Base-by-base conservation (phyloP, 176 grass and related monocot genomes). In the Rhynchospora tenuis region DNA sequence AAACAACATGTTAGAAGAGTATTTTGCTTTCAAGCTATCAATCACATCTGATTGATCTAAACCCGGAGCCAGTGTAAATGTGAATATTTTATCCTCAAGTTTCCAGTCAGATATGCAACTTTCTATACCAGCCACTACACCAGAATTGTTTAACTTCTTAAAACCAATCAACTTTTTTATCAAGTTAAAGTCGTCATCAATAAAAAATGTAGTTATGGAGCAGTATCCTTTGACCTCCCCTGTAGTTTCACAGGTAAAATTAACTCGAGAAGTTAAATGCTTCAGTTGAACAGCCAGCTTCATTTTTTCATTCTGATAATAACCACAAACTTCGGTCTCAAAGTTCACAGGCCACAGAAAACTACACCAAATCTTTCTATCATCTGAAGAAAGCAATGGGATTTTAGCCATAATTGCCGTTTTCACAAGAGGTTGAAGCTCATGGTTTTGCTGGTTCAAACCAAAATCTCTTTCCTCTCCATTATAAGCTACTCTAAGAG, bases 391-490 rank as follows among this genome's bases (percentile, higher is more conserved):
- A 28, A 75, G 72, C 47, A 75, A 75, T 0, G 72, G 72, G 72
- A 75, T 75, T 52, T 75, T 47, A 17, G 72, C 72, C 72, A 75
- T 75, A 75, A 75, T 75, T 54, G 47, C 72, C 48, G 54, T 75
- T 47, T 75, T 75, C 22, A 75, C 43, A 75, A 28, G 72, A 54
- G 72, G 22, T 27, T 75, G 33, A 38, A 38, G 47, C 22, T 54
- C 47, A 27, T 51, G 26, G 28, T 75, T 23, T 9, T 75, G 47
- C 52, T 54, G 72, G 14, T 54, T 52, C 45, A 75, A 75, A 54
- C 46, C 23, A 75, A 52, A 75, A 50, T 75, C 72, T 54, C 22
- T 22, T 28, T 54, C 6, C 46, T 17, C 27, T 0, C 33, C 44
- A 19, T 73, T 11, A 73, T 50, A 73, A 50, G 4, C 22, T 50